Evolutionary conservation across 2,329 filamentous ascomycete species (phyloP).

Genomic region (Cytospora piceicola): DNA sequence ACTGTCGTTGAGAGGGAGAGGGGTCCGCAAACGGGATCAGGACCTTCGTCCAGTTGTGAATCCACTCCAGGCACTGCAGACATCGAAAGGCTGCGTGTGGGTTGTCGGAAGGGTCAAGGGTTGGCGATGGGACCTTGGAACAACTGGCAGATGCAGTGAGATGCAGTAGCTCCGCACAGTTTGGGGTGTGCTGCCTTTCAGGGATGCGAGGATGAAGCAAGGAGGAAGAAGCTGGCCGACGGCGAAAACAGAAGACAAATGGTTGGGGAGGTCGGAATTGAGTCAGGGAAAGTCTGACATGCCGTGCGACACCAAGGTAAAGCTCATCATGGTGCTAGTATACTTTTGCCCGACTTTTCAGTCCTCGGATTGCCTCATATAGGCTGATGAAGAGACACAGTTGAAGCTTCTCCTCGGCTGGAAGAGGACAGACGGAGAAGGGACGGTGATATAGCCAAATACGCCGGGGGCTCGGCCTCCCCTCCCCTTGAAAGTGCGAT

Average conservation of each 20-base stretch:
- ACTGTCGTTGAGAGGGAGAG: background rate
- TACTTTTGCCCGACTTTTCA: background rate
- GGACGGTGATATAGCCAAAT: background rate
- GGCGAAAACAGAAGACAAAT: slow-evolving; percentile 4
- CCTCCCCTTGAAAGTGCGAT: background rate
- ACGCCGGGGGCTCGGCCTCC: background rate
- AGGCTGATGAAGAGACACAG: background rate
- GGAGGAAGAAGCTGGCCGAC: background rate
- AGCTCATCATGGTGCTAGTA: background rate
- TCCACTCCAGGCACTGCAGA: background rate
- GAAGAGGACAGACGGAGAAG: slow-evolving; percentile 5
- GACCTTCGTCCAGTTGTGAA: background rate
- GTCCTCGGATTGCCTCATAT: background rate
- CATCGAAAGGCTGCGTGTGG: slow-evolving; percentile 12
- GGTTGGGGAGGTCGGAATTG: slow-evolving; percentile 2
- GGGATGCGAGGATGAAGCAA: background rate
- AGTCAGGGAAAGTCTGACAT: slow-evolving; percentile 18
- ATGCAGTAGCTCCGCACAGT: slow-evolving; percentile 1
- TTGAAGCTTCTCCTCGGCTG: background rate
- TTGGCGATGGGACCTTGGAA: slow-evolving; percentile 12
- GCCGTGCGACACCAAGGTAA: slow-evolving; percentile 13
- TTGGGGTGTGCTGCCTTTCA: background rate
- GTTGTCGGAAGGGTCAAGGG: slow-evolving; percentile 1
- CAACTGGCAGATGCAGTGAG: slow-evolving; percentile 11
- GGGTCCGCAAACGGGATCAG: background rate